Evolutionary conservation across 2,329 filamentous ascomycete species (phyloP).

Genomic region (Paraphaeosphaeria minitans): DNA sequence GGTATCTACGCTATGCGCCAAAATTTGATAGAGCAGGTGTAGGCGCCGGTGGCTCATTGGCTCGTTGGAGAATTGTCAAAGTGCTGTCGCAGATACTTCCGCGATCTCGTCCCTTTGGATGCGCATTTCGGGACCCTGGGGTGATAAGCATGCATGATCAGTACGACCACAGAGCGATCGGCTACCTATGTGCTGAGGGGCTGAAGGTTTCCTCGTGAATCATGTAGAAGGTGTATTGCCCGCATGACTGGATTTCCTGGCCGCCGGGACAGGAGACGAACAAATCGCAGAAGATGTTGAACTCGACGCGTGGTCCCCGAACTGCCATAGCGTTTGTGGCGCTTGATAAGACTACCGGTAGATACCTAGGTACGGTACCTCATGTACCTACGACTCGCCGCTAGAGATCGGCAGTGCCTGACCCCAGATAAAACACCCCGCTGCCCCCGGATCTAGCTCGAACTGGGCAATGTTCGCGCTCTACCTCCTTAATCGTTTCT

Average conservation of each 20-base stretch:
- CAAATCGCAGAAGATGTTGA: neutral
- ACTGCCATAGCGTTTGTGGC: neutral
- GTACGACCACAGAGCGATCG: no score
- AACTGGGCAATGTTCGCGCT: neutral
- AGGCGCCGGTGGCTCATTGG: neutral
- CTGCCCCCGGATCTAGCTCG: neutral
- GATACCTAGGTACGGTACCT: no score
- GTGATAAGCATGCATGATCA: neutral
- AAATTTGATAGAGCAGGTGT: neutral
- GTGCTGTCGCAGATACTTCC: no score
- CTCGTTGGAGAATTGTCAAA: neutral
- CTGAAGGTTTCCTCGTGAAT: no score
- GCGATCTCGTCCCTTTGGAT: neutral
- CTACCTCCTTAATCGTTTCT: neutral
- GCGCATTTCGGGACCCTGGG: neutral
- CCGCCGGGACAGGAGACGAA: neutral
- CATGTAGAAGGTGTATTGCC: no score
- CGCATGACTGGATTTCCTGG: neutral
- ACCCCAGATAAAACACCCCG: neutral
- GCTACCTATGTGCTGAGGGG: no score
- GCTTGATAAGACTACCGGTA: slow-evolving; percentile 1
- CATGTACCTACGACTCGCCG: neutral
- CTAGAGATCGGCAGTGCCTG: neutral
- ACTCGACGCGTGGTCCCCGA: neutral
- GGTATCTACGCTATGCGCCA: no score